These are phyloP conservation scores for Boletus pseudo-olivaceus DNA, from an alignment of 768 basidiomycete species.

Conservation along the genomic window DNA sequence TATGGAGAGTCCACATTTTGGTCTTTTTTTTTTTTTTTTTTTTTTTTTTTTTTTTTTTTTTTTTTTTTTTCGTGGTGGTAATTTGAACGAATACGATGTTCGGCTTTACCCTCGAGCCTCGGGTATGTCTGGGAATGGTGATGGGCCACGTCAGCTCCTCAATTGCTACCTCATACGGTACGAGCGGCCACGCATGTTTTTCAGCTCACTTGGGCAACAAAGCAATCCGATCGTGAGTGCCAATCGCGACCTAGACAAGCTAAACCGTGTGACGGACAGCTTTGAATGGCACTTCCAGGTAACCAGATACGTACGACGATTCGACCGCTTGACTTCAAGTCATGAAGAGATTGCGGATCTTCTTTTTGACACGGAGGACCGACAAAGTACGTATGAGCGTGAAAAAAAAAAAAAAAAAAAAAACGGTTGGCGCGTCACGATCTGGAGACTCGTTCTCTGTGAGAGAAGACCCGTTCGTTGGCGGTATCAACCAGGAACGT, in stretches of 20 bases:
- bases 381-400: background rate
- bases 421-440: too few species aligned
- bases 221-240: background rate
- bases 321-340: background rate
- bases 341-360: background rate
- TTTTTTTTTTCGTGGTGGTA: too few species aligned
- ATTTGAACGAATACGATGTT: background rate
- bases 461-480: conserved; percentile 4
- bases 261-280: background rate
- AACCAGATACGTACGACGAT: too few species aligned
- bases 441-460: background rate
- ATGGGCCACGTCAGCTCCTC: background rate
- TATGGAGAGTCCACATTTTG: background rate
- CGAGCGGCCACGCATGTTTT: background rate
- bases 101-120: background rate
- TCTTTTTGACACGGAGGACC: background rate
- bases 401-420: background rate
- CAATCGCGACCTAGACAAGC: background rate
- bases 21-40: background rate
- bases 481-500: conserved; percentile 11
- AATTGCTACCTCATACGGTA: too few species aligned
- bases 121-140: background rate
- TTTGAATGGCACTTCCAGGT: too few species aligned
- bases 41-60: too few species aligned
- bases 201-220: background rate